Conservation (phyloP, 2,329 filamentous ascomycete species). For the Phaeosphaeria sp. region DNA sequence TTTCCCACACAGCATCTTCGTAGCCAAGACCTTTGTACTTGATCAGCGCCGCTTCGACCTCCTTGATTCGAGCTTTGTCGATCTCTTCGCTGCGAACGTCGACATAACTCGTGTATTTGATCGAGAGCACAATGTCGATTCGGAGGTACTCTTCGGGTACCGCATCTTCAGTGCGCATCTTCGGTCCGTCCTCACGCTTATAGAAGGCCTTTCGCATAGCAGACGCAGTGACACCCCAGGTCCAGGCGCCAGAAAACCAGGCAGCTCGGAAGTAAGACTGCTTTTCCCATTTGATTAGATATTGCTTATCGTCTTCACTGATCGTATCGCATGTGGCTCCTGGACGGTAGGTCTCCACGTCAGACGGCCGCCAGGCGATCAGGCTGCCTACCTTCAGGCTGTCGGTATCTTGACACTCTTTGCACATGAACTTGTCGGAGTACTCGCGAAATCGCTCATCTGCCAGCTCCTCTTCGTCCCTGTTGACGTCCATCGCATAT, state of each 20-base stretch:
- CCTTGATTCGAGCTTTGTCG: slow-evolving; percentile 73
- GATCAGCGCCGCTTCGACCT: slow-evolving; percentile 77
- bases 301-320: slow-evolving; percentile 84
- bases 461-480: slow-evolving; percentile 59
- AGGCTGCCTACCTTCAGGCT: slow-evolving; percentile 73
- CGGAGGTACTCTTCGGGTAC: slow-evolving; percentile 86
- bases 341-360: slow-evolving; percentile 62
- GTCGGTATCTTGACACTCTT: slow-evolving; percentile 71
- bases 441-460: slow-evolving; percentile 75
- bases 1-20: slow-evolving; percentile 90
- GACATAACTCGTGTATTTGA: slow-evolving; percentile 69
- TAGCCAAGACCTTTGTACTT: slow-evolving; percentile 95
- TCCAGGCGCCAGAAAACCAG: slow-evolving; percentile 92
- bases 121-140: slow-evolving; percentile 86
- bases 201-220: slow-evolving; percentile 77
- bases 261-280: slow-evolving; percentile 81
- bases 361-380: slow-evolving; percentile 83
- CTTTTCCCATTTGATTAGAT: slow-evolving; percentile 86
- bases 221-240: slow-evolving; percentile 72
- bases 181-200: slow-evolving; percentile 72
- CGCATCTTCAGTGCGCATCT: slow-evolving; percentile 76
- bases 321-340: slow-evolving; percentile 63
- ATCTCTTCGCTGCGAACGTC: slow-evolving; percentile 69
- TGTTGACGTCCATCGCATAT: slow-evolving; percentile 52
- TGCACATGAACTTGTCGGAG: slow-evolving; percentile 77